Evolutionary conservation across 2,329 filamentous ascomycete genomes (phyloP), one percentile per base, ranked within the genome.

Genomic region (Botrytis paeoniae): DNA sequence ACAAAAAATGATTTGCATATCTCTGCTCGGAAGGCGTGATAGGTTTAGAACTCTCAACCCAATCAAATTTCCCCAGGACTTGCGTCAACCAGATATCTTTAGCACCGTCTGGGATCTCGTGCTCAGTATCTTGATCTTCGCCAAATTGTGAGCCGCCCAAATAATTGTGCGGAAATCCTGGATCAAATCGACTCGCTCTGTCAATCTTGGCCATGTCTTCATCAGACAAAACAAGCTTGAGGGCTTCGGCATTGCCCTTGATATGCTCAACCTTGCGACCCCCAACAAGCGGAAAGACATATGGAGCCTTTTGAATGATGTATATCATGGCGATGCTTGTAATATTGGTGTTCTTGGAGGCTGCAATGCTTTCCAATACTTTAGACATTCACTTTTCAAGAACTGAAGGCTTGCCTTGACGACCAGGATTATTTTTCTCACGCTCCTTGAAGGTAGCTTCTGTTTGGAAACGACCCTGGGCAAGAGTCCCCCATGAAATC

Each of bases 261-360:
- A 90, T 79, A 78, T 90, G 87, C 76, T 88, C 85, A 45, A 89
- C 79, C 76, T 88, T 89, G 8, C 88, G 82, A 0, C 86, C 86
- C 1, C 88, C 88, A 4, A 89, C 82, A 59, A 90, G 85, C 0
- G 89, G 88, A 76, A 89, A 88, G 4, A 89, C 84, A 77, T 88
- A 84, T 1, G 86, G 85, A 2, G 85, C 82, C 79, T 89, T 89
- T 61, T 84, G 82, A 82, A 87, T 83, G 8, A 89, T 84, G 75
- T 89, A 90, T 2, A 88, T 88, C 90, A 79, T 9, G 57, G 88
- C 87, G 29, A 88, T 79, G 12, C 83, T 84, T 4, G 86, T 88
- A 48, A 89, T 73, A 22, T 85, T 82, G 4, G 85, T 82, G 1
- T 61, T 61, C 35, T 61, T 61, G 12, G 35, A 61, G 59, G 7